Base-by-base conservation (phyloP, 1,139 yeast species). In the Kluyveromyces sp. region DNA sequence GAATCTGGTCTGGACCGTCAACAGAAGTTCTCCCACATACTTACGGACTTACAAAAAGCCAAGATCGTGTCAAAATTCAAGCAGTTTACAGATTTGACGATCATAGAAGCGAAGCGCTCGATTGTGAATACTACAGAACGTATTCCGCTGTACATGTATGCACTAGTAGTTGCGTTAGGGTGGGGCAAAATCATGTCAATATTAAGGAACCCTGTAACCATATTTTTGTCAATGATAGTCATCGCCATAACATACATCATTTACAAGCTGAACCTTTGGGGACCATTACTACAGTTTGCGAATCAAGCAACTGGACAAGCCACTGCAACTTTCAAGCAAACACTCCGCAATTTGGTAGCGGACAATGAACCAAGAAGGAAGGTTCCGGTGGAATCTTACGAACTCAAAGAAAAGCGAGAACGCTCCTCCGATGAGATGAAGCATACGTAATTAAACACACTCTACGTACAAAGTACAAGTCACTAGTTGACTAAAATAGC, bases 171-270 rank as follows among this genome's bases (percentile, higher is more conserved):
- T 2, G 78, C 85, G 6, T 70, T 92, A 28, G 98, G 98, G 12
- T 92, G 96, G 96, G 89, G 89, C 64, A 97, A 94, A 69, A 83
- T 92, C 55, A 77, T 88, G 83, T 83, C 94, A 7, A 78, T 92
- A 18, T 59, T 92, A 41, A 75, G 94, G 50, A 89, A 86, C 61
- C 98, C 98, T 25, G 58, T 84, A 19, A 73, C 83, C 54, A 80
- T 88, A 56, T 68, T 87, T 16, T 56, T 77, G 7, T 50, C 77
- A 9, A 57, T 88, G 41, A 52, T 84, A 2, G 34, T 71, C 1
- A 77, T 75, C 1, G 87, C 83, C 0, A 83, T 77, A 1, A 62
- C 75, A 2, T 87, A 83, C 58, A 73, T 83, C 42, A 74, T 88
- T 51, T 83, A 85, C 60, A 74, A 75, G 42, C 71, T 83, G 63